Percentiles rank a stretch among this genome's conserved stretches.
These are phyloP conservation scores for Dictyostelium purpureum DNA, from an alignment of 78 protist species.

Conservation along the genomic window DNA sequence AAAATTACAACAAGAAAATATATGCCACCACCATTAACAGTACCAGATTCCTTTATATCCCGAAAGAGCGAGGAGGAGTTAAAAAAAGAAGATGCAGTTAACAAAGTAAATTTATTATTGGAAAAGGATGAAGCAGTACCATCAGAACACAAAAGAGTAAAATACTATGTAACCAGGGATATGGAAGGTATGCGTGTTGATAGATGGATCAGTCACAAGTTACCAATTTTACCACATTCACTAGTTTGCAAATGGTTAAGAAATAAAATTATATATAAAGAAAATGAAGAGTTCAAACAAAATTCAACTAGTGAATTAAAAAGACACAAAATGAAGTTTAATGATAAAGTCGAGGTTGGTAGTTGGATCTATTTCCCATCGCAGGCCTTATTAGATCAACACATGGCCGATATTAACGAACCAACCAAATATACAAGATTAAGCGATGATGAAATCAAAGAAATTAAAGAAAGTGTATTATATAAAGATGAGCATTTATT, in stretches of 20 bases:
- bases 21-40: too few species aligned
- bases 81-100: neutral
- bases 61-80: neutral
- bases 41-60: too few species aligned
- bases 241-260: neutral
- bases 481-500: conserved; percentile 50
- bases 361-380: conserved; percentile 45
- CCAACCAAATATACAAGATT: conserved; percentile 44
- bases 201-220: neutral
- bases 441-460: conserved; percentile 27
- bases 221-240: neutral
- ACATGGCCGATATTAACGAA: conserved; percentile 15
- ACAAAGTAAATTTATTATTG: neutral
- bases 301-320: neutral
- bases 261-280: neutral
- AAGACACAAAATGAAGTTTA: neutral
- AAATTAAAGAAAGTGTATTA: conserved; percentile 8
- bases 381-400: neutral
- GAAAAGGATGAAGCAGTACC: neutral
- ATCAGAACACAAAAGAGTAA: neutral
- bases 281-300: neutral
- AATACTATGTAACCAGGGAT: neutral
- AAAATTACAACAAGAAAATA: neutral
- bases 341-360: neutral
- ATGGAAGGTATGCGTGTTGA: conserved; percentile 19